Evolutionary conservation across 306 rosid genomes (phyloP).

Genomic region (Cucurbita moschata): DNA sequence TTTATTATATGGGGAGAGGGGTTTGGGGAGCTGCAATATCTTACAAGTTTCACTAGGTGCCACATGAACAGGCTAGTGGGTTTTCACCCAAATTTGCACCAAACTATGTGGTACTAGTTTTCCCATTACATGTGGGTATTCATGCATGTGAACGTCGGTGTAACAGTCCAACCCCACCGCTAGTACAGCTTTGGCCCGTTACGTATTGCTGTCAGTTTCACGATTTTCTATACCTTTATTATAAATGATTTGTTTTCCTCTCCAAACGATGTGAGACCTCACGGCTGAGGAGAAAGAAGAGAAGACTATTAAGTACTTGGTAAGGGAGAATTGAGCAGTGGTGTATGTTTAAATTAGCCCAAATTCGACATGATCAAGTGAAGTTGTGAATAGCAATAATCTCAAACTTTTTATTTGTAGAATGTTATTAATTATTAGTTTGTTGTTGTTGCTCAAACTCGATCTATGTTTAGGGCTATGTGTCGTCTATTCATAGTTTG

Average conservation of each 20-base stretch:
- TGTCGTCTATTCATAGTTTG: background rate
- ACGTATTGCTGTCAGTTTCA: too few species aligned
- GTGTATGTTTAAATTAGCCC: too few species aligned
- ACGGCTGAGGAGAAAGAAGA: too few species aligned
- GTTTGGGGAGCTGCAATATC: background rate
- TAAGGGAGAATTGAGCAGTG: too few species aligned
- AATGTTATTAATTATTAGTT: background rate
- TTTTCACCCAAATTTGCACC: background rate
- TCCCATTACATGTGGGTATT: background rate
- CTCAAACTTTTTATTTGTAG: background rate
- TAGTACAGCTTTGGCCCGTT: too few species aligned
- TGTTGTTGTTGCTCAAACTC: background rate
- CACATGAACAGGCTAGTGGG: background rate
- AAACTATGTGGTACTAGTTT: background rate
- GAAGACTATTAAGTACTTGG: too few species aligned
- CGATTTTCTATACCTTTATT: too few species aligned
- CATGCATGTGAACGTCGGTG: background rate
- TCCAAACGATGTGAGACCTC: too few species aligned
- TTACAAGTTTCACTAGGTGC: background rate
- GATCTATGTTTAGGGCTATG: background rate
- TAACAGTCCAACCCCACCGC: too few species aligned
- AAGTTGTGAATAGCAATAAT: background rate
- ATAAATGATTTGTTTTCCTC: too few species aligned
- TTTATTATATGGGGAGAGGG: background rate
- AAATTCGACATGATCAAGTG: background rate